These are phyloP conservation scores for Cyclostephanos invisitatus DNA, from an alignment of 108 stramenopile species.

Conservation along the genomic window DNA sequence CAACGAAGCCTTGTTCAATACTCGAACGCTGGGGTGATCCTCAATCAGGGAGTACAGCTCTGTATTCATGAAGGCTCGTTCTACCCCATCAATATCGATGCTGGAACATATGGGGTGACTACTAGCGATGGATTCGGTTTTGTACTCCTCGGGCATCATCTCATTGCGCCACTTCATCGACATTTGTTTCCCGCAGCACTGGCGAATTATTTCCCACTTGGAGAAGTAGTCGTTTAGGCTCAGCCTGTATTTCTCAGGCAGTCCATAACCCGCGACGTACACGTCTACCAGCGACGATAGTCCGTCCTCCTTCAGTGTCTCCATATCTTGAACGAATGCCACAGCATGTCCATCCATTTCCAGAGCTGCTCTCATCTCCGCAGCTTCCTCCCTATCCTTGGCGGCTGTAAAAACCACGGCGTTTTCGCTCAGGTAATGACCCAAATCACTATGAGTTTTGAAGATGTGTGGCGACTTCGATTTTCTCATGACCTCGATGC, in stretches of 20 bases:
- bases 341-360: constrained; percentile 26
- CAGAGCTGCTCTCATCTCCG: constrained; percentile 5
- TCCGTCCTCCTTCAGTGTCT: constrained; percentile 27
- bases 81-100: constrained; percentile 37
- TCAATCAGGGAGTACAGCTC: constrained; percentile 23
- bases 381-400: constrained; percentile 23
- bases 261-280: constrained; percentile 30
- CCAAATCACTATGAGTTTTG: constrained; percentile 33
- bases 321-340: constrained; percentile 49
- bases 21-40: constrained; percentile 25
- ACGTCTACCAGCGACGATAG: constrained; percentile 16
- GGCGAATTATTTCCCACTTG: constrained; percentile 45
- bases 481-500: background rate
- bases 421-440: constrained; percentile 17
- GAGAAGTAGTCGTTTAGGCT: constrained; percentile 37
- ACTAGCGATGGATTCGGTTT: background rate
- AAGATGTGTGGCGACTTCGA: constrained; percentile 8
- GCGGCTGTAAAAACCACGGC: constrained; percentile 39
- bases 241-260: constrained; percentile 13
- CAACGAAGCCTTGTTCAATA: constrained; percentile 37
- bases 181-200: constrained; percentile 53
- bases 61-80: constrained; percentile 29
- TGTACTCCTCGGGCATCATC: constrained; percentile 38
- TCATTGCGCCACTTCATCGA: constrained; percentile 39
- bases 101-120: constrained; percentile 38